Base-by-base conservation (phyloP, 192 early-diverging fungal species). In the Coemansia sp. region DNA sequence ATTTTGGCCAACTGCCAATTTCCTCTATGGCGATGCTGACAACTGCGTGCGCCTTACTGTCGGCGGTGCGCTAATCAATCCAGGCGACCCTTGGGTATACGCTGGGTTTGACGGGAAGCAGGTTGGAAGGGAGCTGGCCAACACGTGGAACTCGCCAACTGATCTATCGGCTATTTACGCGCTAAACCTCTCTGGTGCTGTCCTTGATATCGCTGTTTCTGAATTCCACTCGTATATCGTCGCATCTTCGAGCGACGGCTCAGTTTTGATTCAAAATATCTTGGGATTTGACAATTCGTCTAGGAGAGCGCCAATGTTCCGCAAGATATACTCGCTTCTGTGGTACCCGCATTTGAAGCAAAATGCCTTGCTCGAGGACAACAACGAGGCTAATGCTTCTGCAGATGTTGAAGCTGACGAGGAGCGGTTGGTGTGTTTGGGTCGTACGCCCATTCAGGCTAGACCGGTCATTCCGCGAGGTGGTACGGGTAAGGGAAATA, bases 201-300 rank as follows among this genome's bases (percentile, higher is more conserved):
- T 70, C 20, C 66, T 57, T 29, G 42, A 44, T 18, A 42, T 67
- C 0, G n/a, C 73, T 12, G 24, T 40, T 0, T 80, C 78, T 0
- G 70, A 68, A 16, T 67, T 80, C 57, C 78, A 80, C 46, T 18
- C 78, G 34, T 80, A 72, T 27, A 31, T 62, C 20, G 70, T 36
- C 1, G 61, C 71, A 11, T 70, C 61, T 0, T 36, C 47, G 43
- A 49, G 36, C 12, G 66, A 70, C 49, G 78, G 78, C 9, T 40
- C 71, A 20, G 38, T 75, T 31, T 18, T 47, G 11, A 43, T 80
- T 29, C 66, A 68, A 63, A 75, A 80, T 22, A 20, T 63, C 13
- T 11, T 24, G 42, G n/a, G 10, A 2, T 12, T 54, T n/a, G 41
- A 51, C 5, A 7, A 8, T 7, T 1, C 44, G 34, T 41, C 52